Conservation (phyloP, 306 rosid genomes). For the Quillaja saponaria region DNA sequence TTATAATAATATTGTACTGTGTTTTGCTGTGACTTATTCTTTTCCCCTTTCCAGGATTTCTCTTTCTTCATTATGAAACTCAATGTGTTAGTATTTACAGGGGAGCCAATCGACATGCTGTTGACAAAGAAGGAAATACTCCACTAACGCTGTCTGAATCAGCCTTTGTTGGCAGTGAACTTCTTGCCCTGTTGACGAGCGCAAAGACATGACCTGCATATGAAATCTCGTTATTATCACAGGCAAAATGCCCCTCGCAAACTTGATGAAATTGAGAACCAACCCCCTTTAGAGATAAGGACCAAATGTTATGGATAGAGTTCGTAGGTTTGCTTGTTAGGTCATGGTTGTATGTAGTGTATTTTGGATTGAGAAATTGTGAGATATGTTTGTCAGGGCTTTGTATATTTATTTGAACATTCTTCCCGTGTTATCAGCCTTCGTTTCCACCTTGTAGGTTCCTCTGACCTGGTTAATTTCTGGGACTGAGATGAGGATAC, state of each 20-base stretch:
- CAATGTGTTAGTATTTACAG: conserved; percentile 38
- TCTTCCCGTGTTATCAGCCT: conserved; percentile 30
- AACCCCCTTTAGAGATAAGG: conserved; percentile 21
- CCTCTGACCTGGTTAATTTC: not conserved
- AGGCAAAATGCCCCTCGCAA: conserved; percentile 22
- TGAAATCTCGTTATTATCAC: conserved; percentile 2
- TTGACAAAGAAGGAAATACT: conserved; percentile 58
- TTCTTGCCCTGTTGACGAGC: conserved; percentile 41
- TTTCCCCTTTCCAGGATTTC: not conserved
- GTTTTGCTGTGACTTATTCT: not conserved
- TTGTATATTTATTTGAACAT: conserved; percentile 12
- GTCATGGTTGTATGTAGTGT: conserved; percentile 20
- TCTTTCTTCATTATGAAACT: not conserved
- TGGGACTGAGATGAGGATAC: conserved; percentile 1
- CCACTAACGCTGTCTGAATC: conserved; percentile 54
- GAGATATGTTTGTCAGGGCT: conserved; percentile 20
- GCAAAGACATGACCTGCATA: conserved; percentile 42
- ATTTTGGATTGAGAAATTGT: conserved; percentile 16
- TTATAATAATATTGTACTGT: not conserved
- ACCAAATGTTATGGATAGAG: conserved; percentile 6
- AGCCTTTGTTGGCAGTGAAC: conserved; percentile 34
- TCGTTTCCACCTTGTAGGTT: conserved; percentile 25
- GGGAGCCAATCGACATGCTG: conserved; percentile 54
- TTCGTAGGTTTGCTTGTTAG: conserved; percentile 28
- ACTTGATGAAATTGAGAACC: conserved; percentile 11